Evolutionary conservation across 225 moss, liverwort and hornwort genomes (phyloP).

Genomic region (Sphagnum contortum): DNA sequence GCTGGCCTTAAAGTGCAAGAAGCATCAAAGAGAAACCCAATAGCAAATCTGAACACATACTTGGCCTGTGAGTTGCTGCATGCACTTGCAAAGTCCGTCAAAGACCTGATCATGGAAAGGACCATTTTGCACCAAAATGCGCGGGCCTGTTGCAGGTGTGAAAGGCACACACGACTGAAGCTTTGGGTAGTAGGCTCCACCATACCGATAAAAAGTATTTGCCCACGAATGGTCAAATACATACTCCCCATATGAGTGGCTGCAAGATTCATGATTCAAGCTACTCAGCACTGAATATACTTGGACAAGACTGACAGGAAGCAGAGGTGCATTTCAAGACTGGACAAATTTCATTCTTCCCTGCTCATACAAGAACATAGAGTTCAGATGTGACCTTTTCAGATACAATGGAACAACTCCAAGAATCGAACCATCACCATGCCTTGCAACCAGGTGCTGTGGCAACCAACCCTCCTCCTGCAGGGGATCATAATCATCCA

Average conservation of each 20-base stretch:
- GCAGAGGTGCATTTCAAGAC: too few species aligned
- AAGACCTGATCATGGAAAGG: slow-evolving; percentile 77
- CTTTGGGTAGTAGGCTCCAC: slow-evolving; percentile 96
- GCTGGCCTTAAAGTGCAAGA: too few species aligned
- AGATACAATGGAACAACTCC: slow-evolving; percentile 95
- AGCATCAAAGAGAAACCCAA: background rate
- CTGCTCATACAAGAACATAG: too few species aligned
- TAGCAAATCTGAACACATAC: slow-evolving; percentile 25
- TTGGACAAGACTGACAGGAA: slow-evolving; percentile 6
- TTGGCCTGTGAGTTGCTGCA: slow-evolving; percentile 94
- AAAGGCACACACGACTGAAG: slow-evolving; percentile 96
- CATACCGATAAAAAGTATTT: slow-evolving; percentile 81
- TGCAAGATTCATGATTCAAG: slow-evolving; percentile 20
- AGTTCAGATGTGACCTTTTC: slow-evolving; percentile 44
- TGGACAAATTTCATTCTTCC: too few species aligned
- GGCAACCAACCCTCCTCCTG: slow-evolving; percentile 99
- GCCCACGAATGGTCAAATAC: slow-evolving; percentile 98
- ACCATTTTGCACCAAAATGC: slow-evolving; percentile 72
- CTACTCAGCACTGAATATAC: slow-evolving; percentile 2
- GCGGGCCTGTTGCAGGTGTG: slow-evolving; percentile 96
- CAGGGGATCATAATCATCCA: background rate
- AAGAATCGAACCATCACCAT: slow-evolving; percentile 49
- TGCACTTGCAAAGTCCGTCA: slow-evolving; percentile 84
- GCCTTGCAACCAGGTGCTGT: slow-evolving; percentile 87
- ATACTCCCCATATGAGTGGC: slow-evolving; percentile 98